Evolutionary conservation across 257 asterid species (phyloP), one percentile per base, ranked within the genome.

Genomic region (Nicotiana attenuata): DNA sequence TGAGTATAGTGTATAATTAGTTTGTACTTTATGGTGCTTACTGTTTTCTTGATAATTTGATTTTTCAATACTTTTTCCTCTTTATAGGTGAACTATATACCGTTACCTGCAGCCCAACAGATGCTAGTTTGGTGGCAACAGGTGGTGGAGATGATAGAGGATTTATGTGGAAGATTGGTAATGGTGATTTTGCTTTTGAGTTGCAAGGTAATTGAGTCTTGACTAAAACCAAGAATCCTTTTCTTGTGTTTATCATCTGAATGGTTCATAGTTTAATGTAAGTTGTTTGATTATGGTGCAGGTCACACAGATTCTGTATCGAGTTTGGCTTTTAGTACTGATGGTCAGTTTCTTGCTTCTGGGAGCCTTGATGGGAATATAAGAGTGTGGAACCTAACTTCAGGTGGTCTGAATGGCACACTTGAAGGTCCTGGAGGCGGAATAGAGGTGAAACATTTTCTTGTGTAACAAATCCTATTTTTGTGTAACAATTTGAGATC

Each of bases 121-220:
- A 96, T 87, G 88, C 93, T 80, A 81, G 86, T 13, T 84, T 96
- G 82, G 99, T 96, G 81, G 99, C 97, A 82, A 96, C 97, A 60
- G 98, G 99, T 41, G 99, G 97, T 81, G 98, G 97, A 78, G 99
- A 96, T 87, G 97, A 96, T 89, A 94, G 83, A 89, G 99, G 94
- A 64, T 96, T 93, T 75, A 57, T 94, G 50, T 96, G 99, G 99
- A 90, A 69, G 81, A 92, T 93, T 82, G 85, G 85, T 78, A 93
- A 83, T 80, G 97, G 99, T 64, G 97, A 92, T 84, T 90, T 91
- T 93, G 92, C 93, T 85, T 88, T 86, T 83, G 97, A 92, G 88
- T 88, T 92, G 87, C 88, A 89, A 89, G 99, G 99, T 92, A 84
- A 68, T 3, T 81, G 28, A 38, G 24, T 63, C 61, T 4, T 50